These are phyloP conservation scores for Phaseolus lunatus DNA, from an alignment of 306 rosid species.

Conservation along the genomic window DNA sequence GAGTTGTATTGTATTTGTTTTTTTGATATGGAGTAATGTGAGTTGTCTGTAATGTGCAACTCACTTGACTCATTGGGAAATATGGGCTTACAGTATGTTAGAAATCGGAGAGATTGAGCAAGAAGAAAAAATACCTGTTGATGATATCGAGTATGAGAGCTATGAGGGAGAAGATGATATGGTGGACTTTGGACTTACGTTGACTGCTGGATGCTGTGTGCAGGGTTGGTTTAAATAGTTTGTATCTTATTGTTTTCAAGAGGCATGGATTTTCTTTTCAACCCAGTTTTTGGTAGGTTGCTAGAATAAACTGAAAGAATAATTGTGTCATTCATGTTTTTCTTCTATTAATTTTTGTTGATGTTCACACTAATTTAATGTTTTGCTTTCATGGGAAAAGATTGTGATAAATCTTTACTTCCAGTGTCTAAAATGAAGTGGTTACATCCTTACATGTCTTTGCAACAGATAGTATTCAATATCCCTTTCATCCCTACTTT, in stretches of 20 bases:
- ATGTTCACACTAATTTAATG: constrained; percentile 8
- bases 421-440: constrained; percentile 1
- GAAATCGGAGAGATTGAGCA: not conserved
- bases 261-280: constrained; percentile 13
- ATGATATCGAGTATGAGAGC: constrained; percentile 3
- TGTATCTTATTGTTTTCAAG: not conserved
- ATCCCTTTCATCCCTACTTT: not conserved
- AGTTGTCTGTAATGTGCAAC: not conserved
- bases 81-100: constrained; percentile 11
- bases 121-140: not conserved
- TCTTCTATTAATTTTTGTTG: not conserved
- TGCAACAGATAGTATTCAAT: not conserved
- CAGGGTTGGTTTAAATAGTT: not conserved
- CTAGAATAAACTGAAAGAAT: constrained; percentile 9
- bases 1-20: not conserved
- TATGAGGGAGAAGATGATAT: not conserved
- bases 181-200: not conserved
- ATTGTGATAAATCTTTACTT: not conserved
- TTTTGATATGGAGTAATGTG: not conserved
- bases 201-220: constrained; percentile 9
- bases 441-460: not conserved
- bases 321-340: not conserved
- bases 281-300: constrained; percentile 8
- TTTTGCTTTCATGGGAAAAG: not conserved
- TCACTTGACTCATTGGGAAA: not conserved